Conservation (phyloP, 2,329 filamentous ascomycete species). For the Apiospora malaysiana region DNA sequence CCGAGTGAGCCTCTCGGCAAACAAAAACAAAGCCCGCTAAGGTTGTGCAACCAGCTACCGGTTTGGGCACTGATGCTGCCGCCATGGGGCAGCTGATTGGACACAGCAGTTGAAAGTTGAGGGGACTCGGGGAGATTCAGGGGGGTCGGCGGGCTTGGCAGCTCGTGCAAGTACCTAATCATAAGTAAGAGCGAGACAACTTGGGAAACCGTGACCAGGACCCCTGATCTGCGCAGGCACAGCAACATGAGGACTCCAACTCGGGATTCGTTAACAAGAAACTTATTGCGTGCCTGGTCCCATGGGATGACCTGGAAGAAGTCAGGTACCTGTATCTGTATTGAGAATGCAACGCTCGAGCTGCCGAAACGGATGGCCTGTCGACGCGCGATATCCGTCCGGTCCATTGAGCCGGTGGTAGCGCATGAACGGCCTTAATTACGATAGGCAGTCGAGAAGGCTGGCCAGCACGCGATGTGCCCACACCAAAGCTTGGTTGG, state of each 20-base stretch:
- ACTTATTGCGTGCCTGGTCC: not conserved
- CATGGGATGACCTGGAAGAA: not conserved
- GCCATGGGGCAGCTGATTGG: not conserved
- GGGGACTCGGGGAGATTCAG: too few species aligned
- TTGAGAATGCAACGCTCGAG: not conserved
- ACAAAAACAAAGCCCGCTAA: not conserved
- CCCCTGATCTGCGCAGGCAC: not conserved
- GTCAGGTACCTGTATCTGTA: too few species aligned
- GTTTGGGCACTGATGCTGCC: not conserved
- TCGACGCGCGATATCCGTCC: constrained; percentile 5
- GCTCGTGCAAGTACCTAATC: not conserved
- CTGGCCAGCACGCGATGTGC: constrained; percentile 2
- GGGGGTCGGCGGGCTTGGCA: not conserved
- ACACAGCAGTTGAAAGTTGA: not conserved
- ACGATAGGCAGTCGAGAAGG: not conserved
- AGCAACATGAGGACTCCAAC: not conserved
- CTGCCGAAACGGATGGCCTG: not conserved
- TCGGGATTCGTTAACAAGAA: not conserved
- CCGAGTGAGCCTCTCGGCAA: not conserved
- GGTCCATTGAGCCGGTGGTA: constrained; percentile 3
- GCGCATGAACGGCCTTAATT: constrained; percentile 16
- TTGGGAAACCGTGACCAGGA: not conserved
- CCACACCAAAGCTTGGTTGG: constrained; percentile 12
- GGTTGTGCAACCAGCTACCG: not conserved
- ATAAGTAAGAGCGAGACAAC: not conserved